Evolutionary conservation across 2,329 filamentous ascomycete species (phyloP).

Genomic region (Nothomitra cinnamomea): DNA sequence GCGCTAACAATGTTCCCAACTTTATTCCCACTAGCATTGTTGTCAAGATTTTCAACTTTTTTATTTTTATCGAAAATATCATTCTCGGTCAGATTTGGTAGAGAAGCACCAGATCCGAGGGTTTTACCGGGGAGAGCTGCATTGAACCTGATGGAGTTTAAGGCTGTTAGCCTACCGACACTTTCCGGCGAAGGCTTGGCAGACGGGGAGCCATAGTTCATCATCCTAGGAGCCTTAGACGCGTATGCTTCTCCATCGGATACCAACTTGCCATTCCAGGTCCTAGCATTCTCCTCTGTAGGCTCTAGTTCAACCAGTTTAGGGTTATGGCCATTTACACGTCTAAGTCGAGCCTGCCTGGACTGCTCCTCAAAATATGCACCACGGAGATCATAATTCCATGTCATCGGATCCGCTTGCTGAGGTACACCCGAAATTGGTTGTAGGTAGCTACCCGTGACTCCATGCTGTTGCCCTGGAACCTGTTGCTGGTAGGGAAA

Average conservation of each 20-base stretch:
- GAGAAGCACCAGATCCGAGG: no score
- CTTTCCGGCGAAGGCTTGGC: neutral
- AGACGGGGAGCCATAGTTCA: neutral
- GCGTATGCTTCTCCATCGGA: neutral
- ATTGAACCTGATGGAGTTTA: no score
- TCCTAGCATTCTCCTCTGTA: neutral
- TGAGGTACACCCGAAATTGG: neutral
- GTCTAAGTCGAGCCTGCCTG: neutral
- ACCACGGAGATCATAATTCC: neutral
- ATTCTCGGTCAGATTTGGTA: no score
- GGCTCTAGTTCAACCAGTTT: neutral
- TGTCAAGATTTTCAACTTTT: no score
- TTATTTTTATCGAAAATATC: no score
- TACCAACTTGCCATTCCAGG: neutral
- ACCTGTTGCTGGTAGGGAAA: neutral
- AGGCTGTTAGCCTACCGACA: no score
- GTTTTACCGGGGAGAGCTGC: no score
- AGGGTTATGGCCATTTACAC: neutral
- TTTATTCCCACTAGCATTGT: no score
- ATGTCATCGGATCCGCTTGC: neutral
- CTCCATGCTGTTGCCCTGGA: neutral
- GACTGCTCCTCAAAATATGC: constrained; percentile 1
- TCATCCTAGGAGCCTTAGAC: neutral
- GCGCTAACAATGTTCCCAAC: no score
- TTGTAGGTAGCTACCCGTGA: neutral